A percentile compares a stretch with the other conserved stretches of the same genome.
Evolutionary conservation across 257 asterid genomes (phyloP).

Genomic region (Marsdenia floribunda): DNA sequence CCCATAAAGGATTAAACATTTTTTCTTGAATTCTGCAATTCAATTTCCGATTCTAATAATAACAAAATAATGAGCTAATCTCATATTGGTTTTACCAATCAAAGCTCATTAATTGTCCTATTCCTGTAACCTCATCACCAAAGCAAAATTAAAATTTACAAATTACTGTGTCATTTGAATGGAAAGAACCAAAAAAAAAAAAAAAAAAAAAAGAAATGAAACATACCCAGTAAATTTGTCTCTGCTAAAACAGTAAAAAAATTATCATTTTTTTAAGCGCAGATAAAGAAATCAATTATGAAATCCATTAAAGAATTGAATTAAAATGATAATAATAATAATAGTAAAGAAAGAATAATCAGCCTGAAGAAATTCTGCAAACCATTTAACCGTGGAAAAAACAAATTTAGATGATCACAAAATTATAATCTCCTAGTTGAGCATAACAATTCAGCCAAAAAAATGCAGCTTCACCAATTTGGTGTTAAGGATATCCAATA

Average conservation of each 20-base stretch:
- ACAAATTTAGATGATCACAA: neutral
- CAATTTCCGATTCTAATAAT: too few species aligned
- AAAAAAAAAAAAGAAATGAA: neutral
- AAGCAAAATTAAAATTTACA: neutral
- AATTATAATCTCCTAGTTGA: neutral
- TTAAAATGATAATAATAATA: too few species aligned
- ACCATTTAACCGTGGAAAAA: neutral
- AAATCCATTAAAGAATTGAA: too few species aligned
- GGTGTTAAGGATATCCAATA: neutral
- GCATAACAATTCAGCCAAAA: neutral
- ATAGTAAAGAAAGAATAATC: too few species aligned
- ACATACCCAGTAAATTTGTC: constrained; percentile 95
- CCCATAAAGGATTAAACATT: neutral
- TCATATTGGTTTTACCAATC: too few species aligned
- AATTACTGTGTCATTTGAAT: constrained; percentile 7
- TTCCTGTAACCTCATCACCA: neutral
- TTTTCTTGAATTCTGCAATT: constrained; percentile 9
- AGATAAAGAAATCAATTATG: too few species aligned
- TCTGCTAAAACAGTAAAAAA: too few species aligned
- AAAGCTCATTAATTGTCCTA: too few species aligned
- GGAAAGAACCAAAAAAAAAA: neutral
- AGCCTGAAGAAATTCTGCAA: too few species aligned
- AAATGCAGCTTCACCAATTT: neutral
- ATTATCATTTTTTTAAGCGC: too few species aligned
- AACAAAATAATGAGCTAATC: too few species aligned